Conservation (phyloP, 2,329 filamentous ascomycete genomes). For the Trichoderma asperellum region DNA sequence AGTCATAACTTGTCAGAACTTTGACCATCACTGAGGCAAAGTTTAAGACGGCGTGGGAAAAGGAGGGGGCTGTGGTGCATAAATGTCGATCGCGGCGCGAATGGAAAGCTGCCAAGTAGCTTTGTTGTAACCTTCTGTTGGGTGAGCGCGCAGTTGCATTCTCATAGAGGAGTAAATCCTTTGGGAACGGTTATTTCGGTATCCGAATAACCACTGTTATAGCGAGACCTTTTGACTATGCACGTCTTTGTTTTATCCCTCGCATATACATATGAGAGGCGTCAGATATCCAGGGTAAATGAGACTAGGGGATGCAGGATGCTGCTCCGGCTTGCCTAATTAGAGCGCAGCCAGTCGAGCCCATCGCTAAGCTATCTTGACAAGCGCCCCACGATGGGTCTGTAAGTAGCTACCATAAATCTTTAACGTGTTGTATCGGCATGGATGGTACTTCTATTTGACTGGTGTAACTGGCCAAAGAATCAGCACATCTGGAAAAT, state of each 20-base stretch:
- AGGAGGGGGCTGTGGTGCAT: not conserved
- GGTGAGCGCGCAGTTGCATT: no score
- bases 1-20: not conserved
- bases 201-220: not conserved
- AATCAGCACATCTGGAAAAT: not conserved
- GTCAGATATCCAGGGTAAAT: not conserved
- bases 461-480: not conserved
- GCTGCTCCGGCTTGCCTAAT: constrained; percentile 15
- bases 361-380: not conserved
- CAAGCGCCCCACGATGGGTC: not conserved
- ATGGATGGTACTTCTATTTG: not conserved
- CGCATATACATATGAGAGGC: not conserved
- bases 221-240: not conserved
- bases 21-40: not conserved
- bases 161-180: not conserved
- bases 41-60: not conserved
- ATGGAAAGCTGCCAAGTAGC: not conserved
- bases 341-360: not conserved
- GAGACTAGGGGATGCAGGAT: constrained; percentile 12
- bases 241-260: not conserved
- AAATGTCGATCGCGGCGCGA: not conserved
- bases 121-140: not conserved
- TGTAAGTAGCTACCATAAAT: not conserved
- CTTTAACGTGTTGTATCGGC: not conserved
- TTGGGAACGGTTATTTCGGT: not conserved